Evolutionary conservation across 2,329 filamentous ascomycete species (phyloP).

Genomic region (Phialophora verrucosa): DNA sequence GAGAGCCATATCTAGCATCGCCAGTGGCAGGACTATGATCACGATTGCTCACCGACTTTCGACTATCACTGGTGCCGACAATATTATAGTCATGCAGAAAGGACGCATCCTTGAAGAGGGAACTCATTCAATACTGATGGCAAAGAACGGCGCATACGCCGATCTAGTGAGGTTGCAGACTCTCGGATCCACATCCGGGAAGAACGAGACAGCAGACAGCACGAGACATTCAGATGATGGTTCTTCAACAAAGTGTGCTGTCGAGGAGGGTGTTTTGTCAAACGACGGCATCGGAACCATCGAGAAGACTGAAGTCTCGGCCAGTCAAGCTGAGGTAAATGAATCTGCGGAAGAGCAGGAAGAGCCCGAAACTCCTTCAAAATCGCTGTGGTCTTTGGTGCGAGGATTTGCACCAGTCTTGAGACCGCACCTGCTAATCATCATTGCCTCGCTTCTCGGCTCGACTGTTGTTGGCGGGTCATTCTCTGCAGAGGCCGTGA

Average conservation of each 20-base stretch:
- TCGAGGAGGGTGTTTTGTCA: slow-evolving; percentile 1
- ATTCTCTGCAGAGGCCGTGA: slow-evolving; percentile 63
- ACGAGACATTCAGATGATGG: slow-evolving; percentile 18
- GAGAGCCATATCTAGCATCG: slow-evolving; percentile 42
- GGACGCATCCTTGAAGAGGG: slow-evolving; percentile 46
- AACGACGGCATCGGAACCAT: background rate
- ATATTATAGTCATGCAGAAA: slow-evolving; percentile 46
- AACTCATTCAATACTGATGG: slow-evolving; percentile 44
- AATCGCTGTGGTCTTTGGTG: slow-evolving; percentile 35
- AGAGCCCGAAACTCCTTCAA: slow-evolving; percentile 14
- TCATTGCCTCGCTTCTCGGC: slow-evolving; percentile 58
- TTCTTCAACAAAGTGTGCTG: slow-evolving; percentile 2
- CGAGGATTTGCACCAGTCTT: slow-evolving; percentile 48
- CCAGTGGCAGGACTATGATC: slow-evolving; percentile 39
- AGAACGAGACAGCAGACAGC: slow-evolving; percentile 17
- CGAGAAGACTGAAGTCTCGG: slow-evolving; percentile 29
- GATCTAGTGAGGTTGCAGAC: slow-evolving; percentile 58
- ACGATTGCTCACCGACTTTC: slow-evolving; percentile 41
- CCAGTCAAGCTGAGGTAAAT: slow-evolving; percentile 1
- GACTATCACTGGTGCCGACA: slow-evolving; percentile 46
- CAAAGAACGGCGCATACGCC: slow-evolving; percentile 52
- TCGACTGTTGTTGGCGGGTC: slow-evolving; percentile 63
- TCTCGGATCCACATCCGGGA: slow-evolving; percentile 9
- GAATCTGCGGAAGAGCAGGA: slow-evolving; percentile 12
- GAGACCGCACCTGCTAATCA: slow-evolving; percentile 52